phyloP scores from a whole-genome alignment of 106 monocot genomes.

The Gastrodia elata region DNA sequence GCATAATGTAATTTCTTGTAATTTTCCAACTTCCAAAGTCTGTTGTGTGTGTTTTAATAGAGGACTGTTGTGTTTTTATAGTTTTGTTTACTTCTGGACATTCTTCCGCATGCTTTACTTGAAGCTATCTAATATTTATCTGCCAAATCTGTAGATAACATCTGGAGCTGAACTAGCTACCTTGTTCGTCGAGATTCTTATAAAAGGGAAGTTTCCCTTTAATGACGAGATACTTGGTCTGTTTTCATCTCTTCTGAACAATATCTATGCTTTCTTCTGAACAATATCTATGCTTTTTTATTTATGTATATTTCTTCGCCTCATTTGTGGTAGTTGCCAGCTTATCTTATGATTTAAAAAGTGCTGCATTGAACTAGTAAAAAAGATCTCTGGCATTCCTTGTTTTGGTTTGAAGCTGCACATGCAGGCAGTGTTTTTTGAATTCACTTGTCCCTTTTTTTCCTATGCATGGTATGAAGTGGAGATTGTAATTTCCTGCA shows the following conservation, averaged over 20 bases:
- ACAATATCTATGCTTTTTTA: background rate
- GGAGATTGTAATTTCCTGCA: background rate
- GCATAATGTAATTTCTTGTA: background rate
- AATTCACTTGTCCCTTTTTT: background rate
- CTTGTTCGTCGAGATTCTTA: constrained; percentile 70
- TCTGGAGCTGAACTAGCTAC: constrained; percentile 82
- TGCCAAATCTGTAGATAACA: constrained; percentile 47
- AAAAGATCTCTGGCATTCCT: background rate
- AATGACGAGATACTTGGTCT: constrained; percentile 68
- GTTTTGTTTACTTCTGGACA: background rate
- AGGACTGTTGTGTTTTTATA: constrained; percentile 1
- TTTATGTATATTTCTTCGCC: background rate
- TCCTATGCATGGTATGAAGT: background rate
- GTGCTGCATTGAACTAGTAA: background rate
- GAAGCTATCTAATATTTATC: background rate
- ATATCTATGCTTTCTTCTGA: background rate
- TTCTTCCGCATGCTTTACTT: background rate
- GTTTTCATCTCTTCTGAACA: constrained; percentile 9
- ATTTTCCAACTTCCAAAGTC: background rate
- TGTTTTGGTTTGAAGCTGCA: constrained; percentile 4
- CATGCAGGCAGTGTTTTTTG: background rate
- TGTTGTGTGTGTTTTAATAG: background rate
- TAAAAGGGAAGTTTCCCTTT: constrained; percentile 60
- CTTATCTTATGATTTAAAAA: background rate
- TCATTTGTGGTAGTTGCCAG: background rate